Conservation (phyloP, 495 filamentous ascomycete species). For the Copromyces sp. region DNA sequence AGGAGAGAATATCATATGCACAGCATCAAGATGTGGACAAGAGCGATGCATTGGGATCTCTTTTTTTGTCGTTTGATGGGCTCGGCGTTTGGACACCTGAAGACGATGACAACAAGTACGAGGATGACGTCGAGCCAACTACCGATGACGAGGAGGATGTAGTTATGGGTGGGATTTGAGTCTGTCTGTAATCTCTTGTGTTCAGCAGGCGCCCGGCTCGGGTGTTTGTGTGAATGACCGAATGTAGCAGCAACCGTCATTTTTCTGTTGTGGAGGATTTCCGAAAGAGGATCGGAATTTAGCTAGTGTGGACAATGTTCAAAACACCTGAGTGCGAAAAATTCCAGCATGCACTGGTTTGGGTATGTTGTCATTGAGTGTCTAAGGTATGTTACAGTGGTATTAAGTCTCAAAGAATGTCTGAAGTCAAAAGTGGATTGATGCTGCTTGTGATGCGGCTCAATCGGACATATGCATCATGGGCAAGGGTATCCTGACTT, state of each 20-base stretch:
- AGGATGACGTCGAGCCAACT: no score
- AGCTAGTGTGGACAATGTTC: neutral
- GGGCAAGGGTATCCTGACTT: neutral
- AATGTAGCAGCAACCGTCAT: neutral
- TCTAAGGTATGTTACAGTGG: neutral
- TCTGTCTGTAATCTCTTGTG: no score
- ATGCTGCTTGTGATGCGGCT: neutral
- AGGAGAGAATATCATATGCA: no score
- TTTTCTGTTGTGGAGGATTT: neutral
- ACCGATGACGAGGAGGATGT: no score
- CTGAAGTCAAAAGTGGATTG: neutral
- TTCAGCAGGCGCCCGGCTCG: neutral
- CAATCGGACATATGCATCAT: neutral
- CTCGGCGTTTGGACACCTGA: no score
- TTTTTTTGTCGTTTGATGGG: no score
- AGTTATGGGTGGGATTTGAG: no score
- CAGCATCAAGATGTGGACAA: no score
- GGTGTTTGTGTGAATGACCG: neutral
- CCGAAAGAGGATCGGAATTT: neutral
- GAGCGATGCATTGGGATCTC: no score
- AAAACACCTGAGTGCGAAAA: neutral
- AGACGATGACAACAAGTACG: no score
- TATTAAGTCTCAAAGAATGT: neutral
- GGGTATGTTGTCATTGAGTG: neutral
- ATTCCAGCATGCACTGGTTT: neutral